Evolutionary conservation across 768 basidiomycete genomes (phyloP).

Genomic region (Chalciporus piperatus): DNA sequence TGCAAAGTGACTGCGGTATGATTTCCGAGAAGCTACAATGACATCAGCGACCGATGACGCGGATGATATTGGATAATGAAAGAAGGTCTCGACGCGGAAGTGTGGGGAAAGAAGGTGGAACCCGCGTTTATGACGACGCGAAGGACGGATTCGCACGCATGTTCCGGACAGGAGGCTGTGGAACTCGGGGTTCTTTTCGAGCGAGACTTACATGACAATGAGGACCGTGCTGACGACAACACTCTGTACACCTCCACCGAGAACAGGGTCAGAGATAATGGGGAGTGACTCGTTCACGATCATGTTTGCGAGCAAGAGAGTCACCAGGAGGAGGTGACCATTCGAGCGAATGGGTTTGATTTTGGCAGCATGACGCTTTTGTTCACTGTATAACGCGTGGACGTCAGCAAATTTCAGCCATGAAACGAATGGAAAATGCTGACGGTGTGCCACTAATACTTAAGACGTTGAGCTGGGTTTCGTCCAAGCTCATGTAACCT

Average conservation of each 20-base stretch:
- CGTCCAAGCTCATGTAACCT: slow-evolving; percentile 91
- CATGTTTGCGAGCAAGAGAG: slow-evolving; percentile 85
- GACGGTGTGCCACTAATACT: slow-evolving; percentile 82
- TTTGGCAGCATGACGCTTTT: slow-evolving; percentile 76
- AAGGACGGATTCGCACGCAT: neutral
- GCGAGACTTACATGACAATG: slow-evolving; percentile 74
- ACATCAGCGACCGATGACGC: slow-evolving; percentile 1
- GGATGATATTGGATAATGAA: neutral
- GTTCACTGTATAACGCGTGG: slow-evolving; percentile 48
- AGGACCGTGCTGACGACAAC: slow-evolving; percentile 82
- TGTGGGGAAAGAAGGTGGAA: neutral
- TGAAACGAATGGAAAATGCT: slow-evolving; percentile 27
- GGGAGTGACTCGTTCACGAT: slow-evolving; percentile 88
- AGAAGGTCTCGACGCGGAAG: neutral
- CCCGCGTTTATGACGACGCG: neutral
- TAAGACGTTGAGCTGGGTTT: slow-evolving; percentile 86
- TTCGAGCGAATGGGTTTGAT: slow-evolving; percentile 86
- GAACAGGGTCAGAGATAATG: slow-evolving; percentile 73
- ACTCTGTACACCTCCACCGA: slow-evolving; percentile 75
- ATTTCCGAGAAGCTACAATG: slow-evolving; percentile 79
- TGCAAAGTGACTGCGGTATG: slow-evolving; percentile 90
- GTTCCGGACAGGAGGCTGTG: too few relatives aligned
- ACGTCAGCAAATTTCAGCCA: neutral
- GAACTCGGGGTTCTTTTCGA: neutral
- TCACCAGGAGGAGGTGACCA: slow-evolving; percentile 79